Evolutionary conservation across 2,329 filamentous ascomycete genomes (phyloP).

Genomic region (Plenodomus tracheiphilus): DNA sequence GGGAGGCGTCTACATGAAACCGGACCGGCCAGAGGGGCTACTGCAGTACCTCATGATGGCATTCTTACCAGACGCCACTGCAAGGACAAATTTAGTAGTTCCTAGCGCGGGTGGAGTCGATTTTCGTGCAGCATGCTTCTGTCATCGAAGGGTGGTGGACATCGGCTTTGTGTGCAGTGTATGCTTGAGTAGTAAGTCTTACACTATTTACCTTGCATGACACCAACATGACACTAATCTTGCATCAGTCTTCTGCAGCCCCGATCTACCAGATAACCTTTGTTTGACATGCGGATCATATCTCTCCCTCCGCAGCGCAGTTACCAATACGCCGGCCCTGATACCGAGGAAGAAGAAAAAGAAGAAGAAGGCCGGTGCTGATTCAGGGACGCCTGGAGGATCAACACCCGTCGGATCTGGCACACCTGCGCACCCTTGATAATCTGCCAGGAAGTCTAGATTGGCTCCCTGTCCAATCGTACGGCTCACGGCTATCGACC

Average conservation of each 20-base stretch:
- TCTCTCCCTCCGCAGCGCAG: slow-evolving; percentile 40
- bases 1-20: slow-evolving; percentile 68
- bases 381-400: slow-evolving; percentile 40
- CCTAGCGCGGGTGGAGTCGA: slow-evolving; percentile 87
- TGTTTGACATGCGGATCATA: slow-evolving; percentile 46
- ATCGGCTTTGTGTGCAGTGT: slow-evolving; percentile 95
- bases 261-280: slow-evolving; percentile 37
- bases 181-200: slow-evolving; percentile 74
- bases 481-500: background rate
- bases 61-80: slow-evolving; percentile 74
- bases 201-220: slow-evolving; percentile 7
- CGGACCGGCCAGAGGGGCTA: slow-evolving; percentile 61
- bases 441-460: background rate
- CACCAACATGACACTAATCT: slow-evolving; percentile 5
- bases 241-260: slow-evolving; percentile 41
- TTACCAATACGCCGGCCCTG: slow-evolving; percentile 39
- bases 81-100: slow-evolving; percentile 68
- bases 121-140: slow-evolving; percentile 98
- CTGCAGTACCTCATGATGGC: slow-evolving; percentile 95
- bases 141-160: slow-evolving; percentile 87
- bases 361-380: slow-evolving; percentile 39
- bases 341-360: slow-evolving; percentile 47
- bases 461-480: slow-evolving; percentile 1
- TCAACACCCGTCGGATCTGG: slow-evolving; percentile 37
- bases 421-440: slow-evolving; percentile 40